Evolutionary conservation across 192 early-diverging fungal species (phyloP).

Genomic region (Backusella psychrophila): DNA sequence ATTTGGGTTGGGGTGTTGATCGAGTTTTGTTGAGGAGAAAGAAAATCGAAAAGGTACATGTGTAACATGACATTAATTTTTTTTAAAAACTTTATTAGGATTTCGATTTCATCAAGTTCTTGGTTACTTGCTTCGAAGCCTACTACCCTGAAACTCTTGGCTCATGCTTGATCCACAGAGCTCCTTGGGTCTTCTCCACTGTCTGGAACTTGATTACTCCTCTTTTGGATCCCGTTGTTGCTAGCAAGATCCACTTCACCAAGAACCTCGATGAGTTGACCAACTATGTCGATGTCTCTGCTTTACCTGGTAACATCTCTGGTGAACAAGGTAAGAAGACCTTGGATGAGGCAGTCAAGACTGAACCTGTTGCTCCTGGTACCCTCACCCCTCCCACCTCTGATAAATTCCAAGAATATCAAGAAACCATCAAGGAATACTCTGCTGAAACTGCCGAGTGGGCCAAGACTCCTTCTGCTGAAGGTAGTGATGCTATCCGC

Average conservation of each 20-base stretch:
- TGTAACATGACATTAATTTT: background rate
- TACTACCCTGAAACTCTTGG: conserved; percentile 93
- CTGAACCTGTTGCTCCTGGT: background rate
- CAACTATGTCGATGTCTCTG: conserved; percentile 56
- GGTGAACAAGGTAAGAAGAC: conserved; percentile 32
- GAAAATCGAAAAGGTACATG: conserved; percentile 5
- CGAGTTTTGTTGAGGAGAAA: conserved; percentile 1
- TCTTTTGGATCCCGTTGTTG: conserved; percentile 91
- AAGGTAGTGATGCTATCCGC: background rate
- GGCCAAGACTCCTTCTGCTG: background rate
- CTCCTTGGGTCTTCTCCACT: conserved; percentile 85
- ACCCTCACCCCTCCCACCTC: background rate
- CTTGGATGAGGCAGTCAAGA: conserved; percentile 4
- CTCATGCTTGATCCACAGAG: conserved; percentile 76
- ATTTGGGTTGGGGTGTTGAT: background rate
- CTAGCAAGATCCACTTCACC: conserved; percentile 80
- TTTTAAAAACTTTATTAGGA: conserved; percentile 44
- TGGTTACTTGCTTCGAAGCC: conserved; percentile 77
- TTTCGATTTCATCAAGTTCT: conserved; percentile 71
- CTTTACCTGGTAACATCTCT: conserved; percentile 60
- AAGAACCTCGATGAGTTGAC: conserved; percentile 58
- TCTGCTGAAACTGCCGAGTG: background rate
- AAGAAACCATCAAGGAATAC: conserved; percentile 8
- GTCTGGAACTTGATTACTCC: conserved; percentile 84
- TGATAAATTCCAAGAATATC: conserved; percentile 6